Base-by-base conservation (phyloP, 2,329 filamentous ascomycete species). In the Apiospora sp. region DNA sequence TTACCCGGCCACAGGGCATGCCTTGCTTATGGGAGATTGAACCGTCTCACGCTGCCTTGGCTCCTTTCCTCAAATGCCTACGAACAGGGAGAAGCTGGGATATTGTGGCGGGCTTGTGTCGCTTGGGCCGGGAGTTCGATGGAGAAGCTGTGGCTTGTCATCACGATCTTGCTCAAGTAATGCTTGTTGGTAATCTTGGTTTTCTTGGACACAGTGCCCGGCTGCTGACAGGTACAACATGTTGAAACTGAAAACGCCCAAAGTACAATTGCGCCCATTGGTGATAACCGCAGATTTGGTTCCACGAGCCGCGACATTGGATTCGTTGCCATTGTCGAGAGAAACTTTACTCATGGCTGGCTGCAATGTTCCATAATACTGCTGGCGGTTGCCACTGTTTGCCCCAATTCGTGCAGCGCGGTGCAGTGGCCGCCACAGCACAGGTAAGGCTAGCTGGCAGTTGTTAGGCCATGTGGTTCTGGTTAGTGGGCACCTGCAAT, bases 41-140 rank as follows among this genome's bases (percentile, higher is more conserved):
- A n/a, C n/a, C 54, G 30, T 58, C 54, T 61, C 54, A 61, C 30
- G n/a, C 16, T 61, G 54, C 54, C 54, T 61, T 61, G 54, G 54
- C 34, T 61, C 34, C 27, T 30, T 5, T 27, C 16, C 13, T 27
- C 14, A 34, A 7, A 30, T 58, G 4, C 27, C 4, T n/a, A n/a
- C n/a, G n/a, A n/a, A 27, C 49, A 30, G 49, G 49, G 49, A 16
- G 49, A 12, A 54, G 24, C 27, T 30, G 27, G 27, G 13, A 30
- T 12, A 54, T 16, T 14, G 51, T 58, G 51, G 51, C 51, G 51
- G 27, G 27, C 27, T 27, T 30, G 44, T 10, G 51, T 58, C 51
- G 51, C 14, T 34, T 22, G 24, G 51, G 27, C 19, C 12, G 24
- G 7, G 27, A 3, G 5, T 7, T 16, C 22, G 27, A 58, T 34